phyloP scores from a whole-genome alignment of 768 basidiomycete genomes.

The Hericium erinaceus region DNA sequence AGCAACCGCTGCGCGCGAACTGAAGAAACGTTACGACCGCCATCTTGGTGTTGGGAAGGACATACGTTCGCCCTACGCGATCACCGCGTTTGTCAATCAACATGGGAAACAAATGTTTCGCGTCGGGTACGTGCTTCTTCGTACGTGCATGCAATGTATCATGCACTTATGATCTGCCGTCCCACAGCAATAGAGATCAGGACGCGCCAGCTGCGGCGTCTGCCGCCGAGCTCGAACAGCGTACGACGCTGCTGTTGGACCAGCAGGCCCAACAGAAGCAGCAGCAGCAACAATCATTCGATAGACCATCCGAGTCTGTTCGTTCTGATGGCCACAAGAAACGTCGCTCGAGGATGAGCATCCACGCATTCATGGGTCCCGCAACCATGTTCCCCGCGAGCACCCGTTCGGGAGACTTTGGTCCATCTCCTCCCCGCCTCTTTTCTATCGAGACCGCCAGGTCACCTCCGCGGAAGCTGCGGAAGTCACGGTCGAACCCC shows the following conservation, averaged over 20 bases:
- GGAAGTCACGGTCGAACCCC: conserved; percentile 71
- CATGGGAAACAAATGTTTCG: conserved; percentile 73
- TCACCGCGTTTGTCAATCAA: conserved; percentile 77
- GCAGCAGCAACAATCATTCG: conserved; percentile 1
- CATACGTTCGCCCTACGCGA: conserved; percentile 69
- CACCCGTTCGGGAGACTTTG: conserved; percentile 7
- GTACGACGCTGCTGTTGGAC: conserved; percentile 15
- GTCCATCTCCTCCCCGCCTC: conserved; percentile 3
- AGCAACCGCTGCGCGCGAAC: conserved; percentile 62
- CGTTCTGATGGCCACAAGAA: conserved; percentile 6
- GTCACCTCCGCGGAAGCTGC: conserved; percentile 42
- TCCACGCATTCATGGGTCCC: conserved; percentile 42
- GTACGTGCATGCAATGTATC: not conserved
- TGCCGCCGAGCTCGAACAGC: conserved; percentile 40
- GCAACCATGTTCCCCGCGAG: conserved; percentile 41
- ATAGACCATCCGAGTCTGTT: conserved; percentile 5
- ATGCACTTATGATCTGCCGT: not conserved
- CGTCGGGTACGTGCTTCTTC: conserved; percentile 48
- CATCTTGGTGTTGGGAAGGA: conserved; percentile 55
- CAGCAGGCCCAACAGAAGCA: conserved; percentile 6
- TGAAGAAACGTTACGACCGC: conserved; percentile 71
- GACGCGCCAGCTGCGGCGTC: conserved; percentile 46
- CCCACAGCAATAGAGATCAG: conserved; percentile 45
- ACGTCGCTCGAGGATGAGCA: conserved; percentile 43
- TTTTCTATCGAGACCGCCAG: conserved; percentile 16